A percentile compares a stretch with the other conserved stretches of the same genome.
These are phyloP conservation scores for Globisporangium nagaii DNA, from an alignment of 352 stramenopile species.

Conservation along the genomic window DNA sequence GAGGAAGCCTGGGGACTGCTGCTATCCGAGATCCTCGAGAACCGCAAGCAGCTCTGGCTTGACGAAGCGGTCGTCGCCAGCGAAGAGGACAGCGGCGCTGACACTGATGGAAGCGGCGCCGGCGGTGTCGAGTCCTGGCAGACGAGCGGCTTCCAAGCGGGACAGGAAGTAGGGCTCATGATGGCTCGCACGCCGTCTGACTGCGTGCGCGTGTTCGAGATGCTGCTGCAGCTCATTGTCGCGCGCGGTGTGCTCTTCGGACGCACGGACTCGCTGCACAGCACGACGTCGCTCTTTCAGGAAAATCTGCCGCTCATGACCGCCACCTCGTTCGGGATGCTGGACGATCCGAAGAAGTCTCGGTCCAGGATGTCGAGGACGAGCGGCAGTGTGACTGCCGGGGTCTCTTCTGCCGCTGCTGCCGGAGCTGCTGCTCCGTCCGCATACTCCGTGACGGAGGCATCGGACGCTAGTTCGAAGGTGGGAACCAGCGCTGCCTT, in stretches of 20 bases:
- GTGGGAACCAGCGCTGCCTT: background rate
- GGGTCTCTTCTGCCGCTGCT: background rate
- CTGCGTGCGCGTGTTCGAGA: slow-evolving; percentile 50
- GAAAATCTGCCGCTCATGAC: slow-evolving; percentile 34
- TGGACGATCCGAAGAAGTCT: background rate
- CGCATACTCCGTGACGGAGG: slow-evolving; percentile 7
- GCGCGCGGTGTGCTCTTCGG: slow-evolving; percentile 23
- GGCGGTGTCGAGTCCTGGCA: slow-evolving; percentile 21
- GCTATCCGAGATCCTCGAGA: slow-evolving; percentile 26
- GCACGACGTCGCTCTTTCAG: slow-evolving; percentile 22
- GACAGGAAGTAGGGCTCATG: slow-evolving; percentile 22
- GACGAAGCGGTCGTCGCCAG: slow-evolving; percentile 18
- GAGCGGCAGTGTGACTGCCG: background rate
- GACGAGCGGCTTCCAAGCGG: slow-evolving; percentile 13
- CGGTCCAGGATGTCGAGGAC: background rate
- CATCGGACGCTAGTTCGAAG: slow-evolving; percentile 4
- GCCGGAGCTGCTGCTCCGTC: background rate
- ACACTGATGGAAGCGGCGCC: slow-evolving; percentile 1
- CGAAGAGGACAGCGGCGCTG: background rate
- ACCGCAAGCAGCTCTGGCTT: slow-evolving; percentile 28
- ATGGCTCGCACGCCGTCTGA: slow-evolving; percentile 17
- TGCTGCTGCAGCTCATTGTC: slow-evolving; percentile 43
- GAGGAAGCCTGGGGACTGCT: slow-evolving; percentile 41
- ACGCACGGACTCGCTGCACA: slow-evolving; percentile 14
- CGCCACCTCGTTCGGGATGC: background rate